Percentiles rank a stretch among this genome's conserved stretches.
phyloP scores from a whole-genome alignment of 2,329 filamentous ascomycete genomes.

The Ceratocystiopsis sp. region DNA sequence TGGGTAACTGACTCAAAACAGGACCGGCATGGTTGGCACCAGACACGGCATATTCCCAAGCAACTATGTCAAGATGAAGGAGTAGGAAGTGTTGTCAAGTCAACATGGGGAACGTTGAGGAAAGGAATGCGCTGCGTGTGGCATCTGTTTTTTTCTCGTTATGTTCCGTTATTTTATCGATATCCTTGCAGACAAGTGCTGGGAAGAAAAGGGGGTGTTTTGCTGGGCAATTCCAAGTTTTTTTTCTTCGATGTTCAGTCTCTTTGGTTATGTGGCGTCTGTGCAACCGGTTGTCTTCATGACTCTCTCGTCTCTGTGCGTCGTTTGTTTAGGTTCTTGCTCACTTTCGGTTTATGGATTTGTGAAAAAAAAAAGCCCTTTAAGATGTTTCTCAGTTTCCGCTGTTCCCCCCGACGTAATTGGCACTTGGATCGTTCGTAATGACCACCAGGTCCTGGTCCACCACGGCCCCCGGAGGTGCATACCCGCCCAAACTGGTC shows the following conservation, averaged over 20 bases:
- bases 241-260: background rate
- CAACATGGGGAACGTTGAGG: background rate
- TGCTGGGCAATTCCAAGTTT: background rate
- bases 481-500: conserved; percentile 17
- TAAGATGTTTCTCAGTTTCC: background rate
- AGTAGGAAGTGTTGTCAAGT: conserved; percentile 16
- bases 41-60: conserved; percentile 87
- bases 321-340: background rate
- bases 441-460: conserved; percentile 7
- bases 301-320: background rate
- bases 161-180: background rate
- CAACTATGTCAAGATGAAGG: conserved; percentile 53
- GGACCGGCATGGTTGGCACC: conserved; percentile 77
- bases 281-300: no score
- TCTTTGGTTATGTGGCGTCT: no score
- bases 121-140: no score
- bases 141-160: no score
- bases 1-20: conserved; percentile 15
- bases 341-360: background rate
- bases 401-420: conserved; percentile 8
- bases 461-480: conserved; percentile 12
- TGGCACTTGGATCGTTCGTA: conserved; percentile 6
- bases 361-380: background rate
- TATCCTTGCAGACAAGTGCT: background rate
- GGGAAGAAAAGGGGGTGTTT: background rate